Percentiles rank a stretch among this genome's conserved stretches.
phyloP scores from a whole-genome alignment of 768 basidiomycete species.

The Auriscalpium vulgare region DNA sequence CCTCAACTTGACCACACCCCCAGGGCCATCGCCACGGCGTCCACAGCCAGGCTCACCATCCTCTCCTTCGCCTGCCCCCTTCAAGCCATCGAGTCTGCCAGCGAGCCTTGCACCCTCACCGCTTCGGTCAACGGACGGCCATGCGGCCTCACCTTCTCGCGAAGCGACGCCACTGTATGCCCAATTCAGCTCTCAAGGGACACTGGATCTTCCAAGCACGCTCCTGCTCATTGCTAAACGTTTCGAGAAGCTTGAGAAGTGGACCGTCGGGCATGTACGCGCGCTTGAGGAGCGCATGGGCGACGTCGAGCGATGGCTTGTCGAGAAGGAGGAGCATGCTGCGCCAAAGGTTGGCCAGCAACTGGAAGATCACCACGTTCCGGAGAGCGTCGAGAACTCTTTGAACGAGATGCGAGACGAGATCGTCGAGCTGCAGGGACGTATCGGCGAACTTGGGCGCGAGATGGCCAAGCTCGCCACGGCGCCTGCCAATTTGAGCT shows the following conservation, averaged over 20 bases:
- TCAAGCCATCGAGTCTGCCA: constrained; percentile 33
- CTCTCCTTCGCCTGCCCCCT: constrained; percentile 53
- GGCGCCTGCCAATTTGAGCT: constrained; percentile 42
- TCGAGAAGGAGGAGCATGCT: constrained; percentile 46
- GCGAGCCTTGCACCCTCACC: constrained; percentile 61
- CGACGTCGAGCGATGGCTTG: constrained; percentile 85
- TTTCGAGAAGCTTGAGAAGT: constrained; percentile 85
- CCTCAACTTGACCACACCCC: constrained; percentile 44
- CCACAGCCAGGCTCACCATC: constrained; percentile 47
- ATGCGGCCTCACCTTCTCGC: constrained; percentile 39
- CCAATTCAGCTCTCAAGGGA: constrained; percentile 63
- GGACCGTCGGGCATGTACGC: constrained; percentile 83
- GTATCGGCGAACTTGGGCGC: constrained; percentile 65
- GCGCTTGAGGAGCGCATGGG: constrained; percentile 88
- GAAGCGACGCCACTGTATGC: constrained; percentile 70
- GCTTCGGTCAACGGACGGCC: constrained; percentile 40
- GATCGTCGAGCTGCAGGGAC: constrained; percentile 63
- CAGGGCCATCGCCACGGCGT: constrained; percentile 35
- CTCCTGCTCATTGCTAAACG: constrained; percentile 68
- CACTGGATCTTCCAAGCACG: constrained; percentile 67
- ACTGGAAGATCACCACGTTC: constrained; percentile 9
- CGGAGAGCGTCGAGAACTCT: constrained; percentile 28
- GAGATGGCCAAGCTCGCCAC: constrained; percentile 73
- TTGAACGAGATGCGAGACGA: constrained; percentile 58
- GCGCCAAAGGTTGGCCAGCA: not conserved